phyloP scores from a whole-genome alignment of 2,329 filamentous ascomycete species.

The Ploettnerulaceae sp. region DNA sequence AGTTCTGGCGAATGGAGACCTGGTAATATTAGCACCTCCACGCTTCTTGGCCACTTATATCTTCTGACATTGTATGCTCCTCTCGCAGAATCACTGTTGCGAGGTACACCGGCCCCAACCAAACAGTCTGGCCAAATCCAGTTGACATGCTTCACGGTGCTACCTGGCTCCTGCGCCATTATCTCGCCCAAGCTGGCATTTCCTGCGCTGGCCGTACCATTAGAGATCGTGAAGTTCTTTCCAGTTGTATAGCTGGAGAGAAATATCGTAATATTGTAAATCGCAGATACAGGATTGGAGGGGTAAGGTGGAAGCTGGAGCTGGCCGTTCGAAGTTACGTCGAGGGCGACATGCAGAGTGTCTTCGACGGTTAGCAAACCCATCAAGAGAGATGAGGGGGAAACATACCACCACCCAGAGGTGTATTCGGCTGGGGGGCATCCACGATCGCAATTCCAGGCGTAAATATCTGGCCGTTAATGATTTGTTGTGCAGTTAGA shows the following conservation, averaged over 20 bases:
- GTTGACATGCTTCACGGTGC: constrained; percentile 69
- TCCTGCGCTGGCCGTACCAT: constrained; percentile 49
- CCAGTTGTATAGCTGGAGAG: constrained; percentile 58
- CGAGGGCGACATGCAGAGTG: constrained; percentile 58
- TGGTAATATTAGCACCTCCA: constrained; percentile 27
- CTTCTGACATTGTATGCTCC: constrained; percentile 54
- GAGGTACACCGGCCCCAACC: constrained; percentile 46
- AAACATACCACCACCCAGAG: constrained; percentile 55
- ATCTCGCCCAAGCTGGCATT: constrained; percentile 56
- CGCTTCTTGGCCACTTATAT: neutral
- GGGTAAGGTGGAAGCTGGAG: constrained; percentile 54
- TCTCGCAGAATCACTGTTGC: constrained; percentile 44
- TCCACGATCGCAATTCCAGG: constrained; percentile 64
- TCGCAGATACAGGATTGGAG: constrained; percentile 48
- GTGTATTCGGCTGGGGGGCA: constrained; percentile 55
- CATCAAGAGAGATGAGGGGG: neutral
- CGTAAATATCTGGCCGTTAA: constrained; percentile 64
- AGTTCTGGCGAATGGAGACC: constrained; percentile 68
- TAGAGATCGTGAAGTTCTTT: constrained; percentile 64
- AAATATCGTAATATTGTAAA: constrained; percentile 63
- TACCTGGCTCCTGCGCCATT: constrained; percentile 57
- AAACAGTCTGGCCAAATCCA: constrained; percentile 69
- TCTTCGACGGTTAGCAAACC: constrained; percentile 31
- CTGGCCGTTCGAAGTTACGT: constrained; percentile 61
- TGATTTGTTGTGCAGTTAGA: constrained; percentile 46